Evolutionary conservation across 148 eudicot species (phyloP), one percentile per base, ranked within the genome.

Genomic region (Heliosperma pusillum): DNA sequence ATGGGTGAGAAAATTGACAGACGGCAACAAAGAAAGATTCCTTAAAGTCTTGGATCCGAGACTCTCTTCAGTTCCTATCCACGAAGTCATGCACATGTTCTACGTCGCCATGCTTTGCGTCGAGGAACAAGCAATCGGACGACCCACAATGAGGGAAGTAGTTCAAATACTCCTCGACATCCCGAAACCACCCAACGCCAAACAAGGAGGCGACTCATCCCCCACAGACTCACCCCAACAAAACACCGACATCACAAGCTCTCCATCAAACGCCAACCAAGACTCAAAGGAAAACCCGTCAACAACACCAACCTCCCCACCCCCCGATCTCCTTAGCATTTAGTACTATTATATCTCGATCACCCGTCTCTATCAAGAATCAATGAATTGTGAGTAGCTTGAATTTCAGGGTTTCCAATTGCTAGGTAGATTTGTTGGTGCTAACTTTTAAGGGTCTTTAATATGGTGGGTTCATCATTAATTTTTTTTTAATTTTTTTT

Each of bases 81-180:
- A 89, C 8, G 98, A 93, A 75, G 90, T 88, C 30, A 91, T 89
- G 95, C 98, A 93, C 70, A 83, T 93, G 25, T 93, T 93, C 83
- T 91, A 93, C 24, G 95, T 93, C 0, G 88, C 97, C 17, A 89
- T 91, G 95, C 85, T 93, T 2, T 93, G 98, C 44, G 98, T 93
- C 0, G 95, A 91, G 77, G 98, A 93, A 81, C 98, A 93, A 70
- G 98, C 98, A 0, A 91, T 93, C 0, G 96, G 87, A 42, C 89
- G 98, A 56, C 98, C 98, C 7, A 93, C 91, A 13, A 91, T 91
- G 98, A 75, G 98, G 12, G 98, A 93, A 78, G 98, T 93, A 8
- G 93, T 93, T 60, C 98, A 93, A 75, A 93, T 93, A 7, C 83
- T 93, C 1, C 59, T 92, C 45, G 98, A 93, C 74, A 77, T 93